A percentile compares a stretch with the other conserved stretches of the same genome.
Evolutionary conservation across 768 basidiomycete genomes (phyloP).

Genomic region (Lactifluus subvellereus): DNA sequence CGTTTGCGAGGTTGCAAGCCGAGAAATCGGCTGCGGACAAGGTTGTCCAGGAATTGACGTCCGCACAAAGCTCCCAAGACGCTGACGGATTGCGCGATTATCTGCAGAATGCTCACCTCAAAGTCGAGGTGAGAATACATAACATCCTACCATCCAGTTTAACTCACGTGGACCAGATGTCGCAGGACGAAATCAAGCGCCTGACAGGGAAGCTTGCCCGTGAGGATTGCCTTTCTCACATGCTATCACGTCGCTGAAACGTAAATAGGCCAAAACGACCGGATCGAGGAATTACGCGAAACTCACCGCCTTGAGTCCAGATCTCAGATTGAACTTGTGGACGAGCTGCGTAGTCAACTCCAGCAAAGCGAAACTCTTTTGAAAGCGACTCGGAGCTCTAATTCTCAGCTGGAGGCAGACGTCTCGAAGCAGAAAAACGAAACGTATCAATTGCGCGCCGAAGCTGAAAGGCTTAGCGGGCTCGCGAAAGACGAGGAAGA

Average conservation of each 20-base stretch:
- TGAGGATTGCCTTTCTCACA: conserved; percentile 34
- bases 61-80: conserved; percentile 62
- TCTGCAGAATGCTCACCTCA: conserved; percentile 57
- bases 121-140: conserved; percentile 55
- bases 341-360: conserved; percentile 62
- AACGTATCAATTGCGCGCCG: conserved; percentile 52
- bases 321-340: conserved; percentile 74
- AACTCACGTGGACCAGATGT: conserved; percentile 39
- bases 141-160: neutral
- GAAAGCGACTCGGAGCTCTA: conserved; percentile 47
- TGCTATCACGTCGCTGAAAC: conserved; percentile 7
- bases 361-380: conserved; percentile 66
- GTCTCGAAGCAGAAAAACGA: conserved; percentile 48
- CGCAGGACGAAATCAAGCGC: conserved; percentile 73
- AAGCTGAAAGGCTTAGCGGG: conserved; percentile 55
- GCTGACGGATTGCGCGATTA: conserved; percentile 64
- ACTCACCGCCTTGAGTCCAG: conserved; percentile 73
- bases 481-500: conserved; percentile 92
- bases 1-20: conserved; percentile 69
- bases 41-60: conserved; percentile 64
- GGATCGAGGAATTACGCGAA: conserved; percentile 78
- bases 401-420: conserved; percentile 45
- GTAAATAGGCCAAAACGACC: conserved; percentile 70
- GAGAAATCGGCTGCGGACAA: conserved; percentile 65
- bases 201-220: conserved; percentile 67